Evolutionary conservation across 768 basidiomycete genomes (phyloP).

Genomic region (Phaffia australis): DNA sequence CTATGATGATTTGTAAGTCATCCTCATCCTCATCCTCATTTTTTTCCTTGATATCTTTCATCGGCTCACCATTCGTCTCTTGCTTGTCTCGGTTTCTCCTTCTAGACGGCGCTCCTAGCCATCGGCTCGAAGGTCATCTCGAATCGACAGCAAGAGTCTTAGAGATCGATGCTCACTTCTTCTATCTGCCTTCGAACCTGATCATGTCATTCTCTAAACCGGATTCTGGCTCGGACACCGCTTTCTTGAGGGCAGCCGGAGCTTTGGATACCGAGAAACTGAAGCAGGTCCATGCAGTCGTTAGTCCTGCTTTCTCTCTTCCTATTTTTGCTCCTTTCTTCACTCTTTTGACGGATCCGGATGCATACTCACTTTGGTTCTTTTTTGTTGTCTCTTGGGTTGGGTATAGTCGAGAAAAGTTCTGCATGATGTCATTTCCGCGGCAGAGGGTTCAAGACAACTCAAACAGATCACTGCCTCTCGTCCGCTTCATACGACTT

Average conservation of each 20-base stretch:
- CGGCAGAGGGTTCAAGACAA: constrained; percentile 11
- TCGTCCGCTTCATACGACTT: background rate
- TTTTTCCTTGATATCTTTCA: too few relatives aligned
- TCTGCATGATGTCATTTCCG: constrained; percentile 21
- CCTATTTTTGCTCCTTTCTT: background rate
- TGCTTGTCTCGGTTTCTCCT: too few relatives aligned
- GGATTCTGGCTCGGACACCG: constrained; percentile 19
- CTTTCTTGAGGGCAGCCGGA: constrained; percentile 18
- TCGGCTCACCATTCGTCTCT: too few relatives aligned
- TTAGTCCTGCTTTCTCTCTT: background rate
- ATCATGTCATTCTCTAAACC: background rate
- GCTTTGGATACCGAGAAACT: constrained; percentile 20
- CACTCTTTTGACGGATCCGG: background rate
- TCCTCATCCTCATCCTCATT: too few relatives aligned
- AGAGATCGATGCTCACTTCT: constrained; percentile 25
- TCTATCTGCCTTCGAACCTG: constrained; percentile 13
- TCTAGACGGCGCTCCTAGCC: constrained; percentile 17
- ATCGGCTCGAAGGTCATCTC: constrained; percentile 21
- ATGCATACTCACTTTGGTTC: too few relatives aligned
- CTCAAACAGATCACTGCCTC: constrained; percentile 22
- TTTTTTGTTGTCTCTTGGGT: background rate
- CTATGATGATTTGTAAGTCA: constrained; percentile 16
- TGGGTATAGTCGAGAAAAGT: constrained; percentile 13
- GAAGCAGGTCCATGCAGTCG: constrained; percentile 12
- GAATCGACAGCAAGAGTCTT: constrained; percentile 21